Evolutionary conservation across 2,329 filamentous ascomycete species (phyloP).

Genomic region (Penicillium paneum): DNA sequence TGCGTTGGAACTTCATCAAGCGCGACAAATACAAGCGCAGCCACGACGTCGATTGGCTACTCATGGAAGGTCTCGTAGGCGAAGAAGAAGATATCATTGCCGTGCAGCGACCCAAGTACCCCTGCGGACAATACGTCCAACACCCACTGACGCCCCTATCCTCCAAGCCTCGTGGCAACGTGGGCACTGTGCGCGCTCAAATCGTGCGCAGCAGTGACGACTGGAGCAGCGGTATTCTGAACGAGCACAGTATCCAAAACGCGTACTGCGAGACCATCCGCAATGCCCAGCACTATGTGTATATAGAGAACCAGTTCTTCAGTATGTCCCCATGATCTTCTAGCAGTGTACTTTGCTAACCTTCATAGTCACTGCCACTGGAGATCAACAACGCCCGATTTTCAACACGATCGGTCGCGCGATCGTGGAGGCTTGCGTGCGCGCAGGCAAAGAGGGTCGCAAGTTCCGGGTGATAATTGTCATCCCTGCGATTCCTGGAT

Average conservation of each 20-base stretch:
- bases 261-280: slow-evolving; percentile 82
- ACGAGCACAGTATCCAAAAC: slow-evolving; percentile 79
- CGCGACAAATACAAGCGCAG: slow-evolving; percentile 97
- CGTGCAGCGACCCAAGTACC: slow-evolving; percentile 84
- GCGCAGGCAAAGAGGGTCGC: slow-evolving; percentile 73
- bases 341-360: slow-evolving; percentile 21
- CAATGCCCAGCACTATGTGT: slow-evolving; percentile 86
- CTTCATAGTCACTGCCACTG: slow-evolving; percentile 70
- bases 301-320: slow-evolving; percentile 99
- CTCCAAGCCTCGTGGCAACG: slow-evolving; percentile 59
- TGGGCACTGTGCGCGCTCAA: slow-evolving; percentile 77
- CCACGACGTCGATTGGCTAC: slow-evolving; percentile 77
- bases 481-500: slow-evolving; percentile 89
- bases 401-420: slow-evolving; percentile 83
- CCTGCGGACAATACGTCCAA: slow-evolving; percentile 79
- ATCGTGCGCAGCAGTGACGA: slow-evolving; percentile 85
- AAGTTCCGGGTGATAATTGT: slow-evolving; percentile 90
- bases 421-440: slow-evolving; percentile 85
- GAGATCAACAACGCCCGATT: slow-evolving; percentile 78
- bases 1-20: slow-evolving; percentile 96
- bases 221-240: slow-evolving; percentile 89
- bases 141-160: slow-evolving; percentile 72
- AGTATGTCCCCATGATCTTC: slow-evolving; percentile 47
- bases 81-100: slow-evolving; percentile 81
- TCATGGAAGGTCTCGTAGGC: slow-evolving; percentile 70